phyloP scores from a whole-genome alignment of 225 moss, liverwort and hornwort species.

The Marchantia paleacea region DNA sequence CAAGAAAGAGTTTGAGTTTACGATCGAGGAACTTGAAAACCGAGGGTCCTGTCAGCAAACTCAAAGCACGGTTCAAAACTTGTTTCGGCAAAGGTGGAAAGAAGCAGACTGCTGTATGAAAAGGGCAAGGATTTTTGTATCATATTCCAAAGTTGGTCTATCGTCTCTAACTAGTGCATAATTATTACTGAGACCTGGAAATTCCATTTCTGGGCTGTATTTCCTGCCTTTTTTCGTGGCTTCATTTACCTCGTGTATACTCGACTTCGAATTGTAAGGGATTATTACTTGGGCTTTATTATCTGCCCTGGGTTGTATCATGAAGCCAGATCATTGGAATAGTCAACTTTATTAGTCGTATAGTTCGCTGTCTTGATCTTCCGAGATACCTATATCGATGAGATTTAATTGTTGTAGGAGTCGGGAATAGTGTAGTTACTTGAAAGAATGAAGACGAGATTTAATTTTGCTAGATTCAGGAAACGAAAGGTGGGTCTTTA shows the following conservation, averaged over 20 bases:
- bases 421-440: background rate
- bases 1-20: background rate
- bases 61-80: constrained; percentile 8
- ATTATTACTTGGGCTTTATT: background rate
- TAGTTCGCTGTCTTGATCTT: background rate
- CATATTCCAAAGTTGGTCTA: background rate
- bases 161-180: background rate
- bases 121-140: background rate
- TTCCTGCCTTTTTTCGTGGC: background rate
- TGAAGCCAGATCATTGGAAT: background rate
- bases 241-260: background rate
- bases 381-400: too few relatives aligned
- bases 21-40: background rate
- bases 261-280: background rate
- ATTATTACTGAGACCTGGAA: background rate
- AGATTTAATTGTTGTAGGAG: background rate
- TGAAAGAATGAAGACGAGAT: background rate
- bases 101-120: constrained; percentile 8
- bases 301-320: background rate
- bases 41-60: background rate
- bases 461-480: background rate
- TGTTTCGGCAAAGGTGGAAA: background rate
- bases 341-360: background rate
- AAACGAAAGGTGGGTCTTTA: background rate
- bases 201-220: background rate